Percentiles rank a stretch among this genome's conserved stretches.
These are phyloP conservation scores for Boletus sp. DNA, from an alignment of 768 basidiomycete species.

Conservation along the genomic window DNA sequence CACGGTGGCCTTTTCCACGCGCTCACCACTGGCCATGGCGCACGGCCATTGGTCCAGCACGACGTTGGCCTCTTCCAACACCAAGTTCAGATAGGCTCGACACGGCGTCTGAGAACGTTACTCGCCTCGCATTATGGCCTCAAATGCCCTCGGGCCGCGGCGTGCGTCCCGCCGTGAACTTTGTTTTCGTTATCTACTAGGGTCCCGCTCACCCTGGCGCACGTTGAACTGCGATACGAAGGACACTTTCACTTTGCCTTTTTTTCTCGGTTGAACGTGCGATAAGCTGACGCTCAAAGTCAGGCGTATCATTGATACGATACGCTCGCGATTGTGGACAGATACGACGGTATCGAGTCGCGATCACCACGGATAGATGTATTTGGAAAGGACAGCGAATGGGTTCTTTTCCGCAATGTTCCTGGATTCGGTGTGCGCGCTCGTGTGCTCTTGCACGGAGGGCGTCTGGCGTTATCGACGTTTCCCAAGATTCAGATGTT, in stretches of 20 bases:
- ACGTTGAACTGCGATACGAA: not conserved
- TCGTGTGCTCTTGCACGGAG: too few species aligned
- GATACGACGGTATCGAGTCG: not conserved
- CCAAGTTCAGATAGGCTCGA: not conserved
- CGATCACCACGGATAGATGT: not conserved
- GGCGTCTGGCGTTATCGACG: too few species aligned
- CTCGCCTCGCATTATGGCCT: too few species aligned
- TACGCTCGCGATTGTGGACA: too few species aligned
- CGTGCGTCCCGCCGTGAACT: not conserved
- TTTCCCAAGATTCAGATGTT: too few species aligned
- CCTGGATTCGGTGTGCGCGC: too few species aligned
- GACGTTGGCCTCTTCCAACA: not conserved
- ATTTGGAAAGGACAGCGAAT: not conserved
- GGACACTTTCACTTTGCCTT: not conserved
- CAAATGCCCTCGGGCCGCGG: too few species aligned
- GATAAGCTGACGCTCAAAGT: too few species aligned
- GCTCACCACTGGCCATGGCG: too few species aligned
- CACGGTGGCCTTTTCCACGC: not conserved
- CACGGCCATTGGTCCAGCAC: too few species aligned
- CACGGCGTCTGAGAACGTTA: too few species aligned
- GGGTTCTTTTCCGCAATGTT: not conserved
- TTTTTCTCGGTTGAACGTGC: not conserved
- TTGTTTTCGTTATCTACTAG: not conserved
- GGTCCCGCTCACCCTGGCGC: not conserved
- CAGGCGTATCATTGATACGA: too few species aligned